Evolutionary conservation across 148 eudicot genomes (phyloP), one percentile per base, ranked within the genome.

Genomic region (Euryodendron excelsum): DNA sequence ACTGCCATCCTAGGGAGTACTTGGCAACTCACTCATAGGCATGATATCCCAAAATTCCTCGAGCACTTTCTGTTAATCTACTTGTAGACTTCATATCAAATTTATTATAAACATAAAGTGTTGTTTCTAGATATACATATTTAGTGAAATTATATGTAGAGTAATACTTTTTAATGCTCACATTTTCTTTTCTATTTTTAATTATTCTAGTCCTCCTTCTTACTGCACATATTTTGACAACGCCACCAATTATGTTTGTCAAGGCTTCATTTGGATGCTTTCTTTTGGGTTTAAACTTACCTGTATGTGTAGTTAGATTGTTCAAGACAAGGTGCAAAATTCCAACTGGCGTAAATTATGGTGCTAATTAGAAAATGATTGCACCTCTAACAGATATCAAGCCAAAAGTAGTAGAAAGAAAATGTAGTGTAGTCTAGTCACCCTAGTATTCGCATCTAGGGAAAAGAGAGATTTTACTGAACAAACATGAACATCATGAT

Each of bases 391-490:
- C 12, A 65, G 37, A 12, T 15, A 3, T 68, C 31, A 39, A 39
- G 41, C 72, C 14, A 7, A 41, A 69, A 41, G 30, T 30, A 69
- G 31, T 48, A 34, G 52, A n/a, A 59, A 10, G 53, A 14, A 48
- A 48, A 14, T 14, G 2, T 59, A 25, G 12, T 59, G 23, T n/a
- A 30, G 9, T 59, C 30, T 41, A 41, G 2, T 33, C 37, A 21
- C 13, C 48, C 12, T 20, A 36, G 28, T 13, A 67, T 67, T 37
- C 28, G n/a, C 37, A 20, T 37, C 23, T 37, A 39, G 71, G 36
- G 47, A 10, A 39, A 74, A 23, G 77, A 30, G 25, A 74, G 52
- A 74, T 74, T 31, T 74, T 39, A 67, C 72, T 39, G 17, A 23
- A 30, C 36, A 62, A 15, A 25, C 20, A 59, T 59, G 53, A 34